Evolutionary conservation across 306 rosid species (phyloP).

Genomic region (Malus sieversii): DNA sequence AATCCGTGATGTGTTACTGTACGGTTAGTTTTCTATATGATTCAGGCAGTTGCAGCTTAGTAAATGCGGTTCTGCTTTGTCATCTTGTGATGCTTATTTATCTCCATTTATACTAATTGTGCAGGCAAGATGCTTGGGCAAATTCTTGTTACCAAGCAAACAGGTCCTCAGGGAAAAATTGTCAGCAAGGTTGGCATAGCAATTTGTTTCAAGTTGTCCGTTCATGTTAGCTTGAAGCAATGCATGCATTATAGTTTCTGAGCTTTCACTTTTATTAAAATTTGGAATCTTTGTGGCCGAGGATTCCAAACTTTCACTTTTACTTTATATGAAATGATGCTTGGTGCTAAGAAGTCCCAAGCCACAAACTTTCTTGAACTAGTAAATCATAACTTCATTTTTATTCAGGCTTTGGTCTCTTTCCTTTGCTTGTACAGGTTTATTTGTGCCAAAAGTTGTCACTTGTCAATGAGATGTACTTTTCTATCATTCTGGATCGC

Average conservation of each 20-base stretch:
- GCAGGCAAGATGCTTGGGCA: conserved; percentile 98
- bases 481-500: conserved; percentile 93
- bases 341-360: not conserved
- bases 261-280: not conserved
- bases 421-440: conserved; percentile 46
- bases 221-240: not conserved
- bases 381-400: not conserved
- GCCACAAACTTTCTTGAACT: not conserved
- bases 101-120: not conserved
- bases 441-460: conserved; percentile 80
- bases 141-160: conserved; percentile 93
- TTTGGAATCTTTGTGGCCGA: not conserved
- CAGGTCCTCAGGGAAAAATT: conserved; percentile 90
- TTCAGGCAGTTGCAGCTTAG: not conserved
- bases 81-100: not conserved
- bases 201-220: not conserved
- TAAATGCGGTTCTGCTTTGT: not conserved
- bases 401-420: conserved; percentile 10
- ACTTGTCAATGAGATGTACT: conserved; percentile 96
- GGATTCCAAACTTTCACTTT: not conserved
- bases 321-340: not conserved
- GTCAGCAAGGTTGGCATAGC: conserved; percentile 69
- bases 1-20: not conserved
- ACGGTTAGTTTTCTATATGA: not conserved
- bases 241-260: not conserved